Conservation (phyloP, 2,329 filamentous ascomycete genomes). For the Colletotrichum destructivum region DNA sequence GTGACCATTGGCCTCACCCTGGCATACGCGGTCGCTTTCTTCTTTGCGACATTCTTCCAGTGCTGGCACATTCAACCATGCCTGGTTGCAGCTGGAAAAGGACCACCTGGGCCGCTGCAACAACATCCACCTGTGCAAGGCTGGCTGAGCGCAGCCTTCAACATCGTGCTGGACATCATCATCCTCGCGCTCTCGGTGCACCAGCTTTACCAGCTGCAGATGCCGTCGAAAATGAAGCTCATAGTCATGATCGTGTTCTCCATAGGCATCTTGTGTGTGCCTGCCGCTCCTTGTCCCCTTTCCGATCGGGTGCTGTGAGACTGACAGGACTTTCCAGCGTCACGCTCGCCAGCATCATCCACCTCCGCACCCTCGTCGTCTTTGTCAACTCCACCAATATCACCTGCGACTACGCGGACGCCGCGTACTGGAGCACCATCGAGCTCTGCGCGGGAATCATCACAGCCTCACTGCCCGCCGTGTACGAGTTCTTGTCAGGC, state of each 20-base stretch:
- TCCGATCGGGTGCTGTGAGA: background rate
- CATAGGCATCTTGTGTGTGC: conserved; percentile 44
- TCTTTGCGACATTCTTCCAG: conserved; percentile 30
- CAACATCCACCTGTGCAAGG: conserved; percentile 29
- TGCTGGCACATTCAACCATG: conserved; percentile 31
- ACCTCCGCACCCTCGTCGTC: conserved; percentile 16
- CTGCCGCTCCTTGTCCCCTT: background rate
- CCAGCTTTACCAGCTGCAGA: conserved; percentile 43
- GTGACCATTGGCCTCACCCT: conserved; percentile 13
- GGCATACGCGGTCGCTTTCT: conserved; percentile 10
- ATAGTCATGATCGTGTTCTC: conserved; percentile 42
- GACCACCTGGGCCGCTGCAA: conserved; percentile 5
- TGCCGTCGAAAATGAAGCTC: conserved; percentile 43
- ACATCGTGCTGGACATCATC: conserved; percentile 44
- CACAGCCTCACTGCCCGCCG: conserved; percentile 24
- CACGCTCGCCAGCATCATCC: conserved; percentile 25
- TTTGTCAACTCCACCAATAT: conserved; percentile 25
- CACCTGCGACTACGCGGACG: conserved; percentile 22
- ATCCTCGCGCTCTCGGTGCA: conserved; percentile 44
- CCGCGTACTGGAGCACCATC: conserved; percentile 37
- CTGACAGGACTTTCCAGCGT: background rate
- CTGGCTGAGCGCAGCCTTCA: conserved; percentile 37
- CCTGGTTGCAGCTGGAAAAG: conserved; percentile 20
- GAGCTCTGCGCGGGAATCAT: conserved; percentile 31
- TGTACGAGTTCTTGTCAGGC: conserved; percentile 13